Evolutionary conservation across 73 alveolate genomes (phyloP).

Genomic region (Symbiodinium pilosum): DNA sequence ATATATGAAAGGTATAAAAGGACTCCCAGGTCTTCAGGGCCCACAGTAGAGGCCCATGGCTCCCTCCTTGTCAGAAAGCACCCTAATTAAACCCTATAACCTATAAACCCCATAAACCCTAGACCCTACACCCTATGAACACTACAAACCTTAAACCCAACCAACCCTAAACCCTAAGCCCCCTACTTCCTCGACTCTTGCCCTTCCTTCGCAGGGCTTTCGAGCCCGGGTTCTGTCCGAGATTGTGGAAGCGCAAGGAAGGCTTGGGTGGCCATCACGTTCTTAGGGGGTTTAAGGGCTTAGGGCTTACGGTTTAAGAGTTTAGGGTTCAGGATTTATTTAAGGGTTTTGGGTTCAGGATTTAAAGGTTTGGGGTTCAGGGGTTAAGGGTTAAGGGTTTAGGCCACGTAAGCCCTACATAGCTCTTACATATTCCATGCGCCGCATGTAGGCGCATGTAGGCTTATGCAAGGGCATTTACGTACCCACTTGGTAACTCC

Average conservation of each 20-base stretch:
- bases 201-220: slow-evolving; percentile 1
- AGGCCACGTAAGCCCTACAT: too few relatives aligned
- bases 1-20: too few relatives aligned
- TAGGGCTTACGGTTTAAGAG: neutral
- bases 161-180: neutral
- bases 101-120: too few relatives aligned
- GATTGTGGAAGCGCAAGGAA: slow-evolving; percentile 22
- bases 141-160: neutral
- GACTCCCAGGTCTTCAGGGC: too few relatives aligned
- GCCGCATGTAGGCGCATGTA: too few relatives aligned
- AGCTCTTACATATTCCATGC: too few relatives aligned
- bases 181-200: neutral
- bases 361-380: neutral
- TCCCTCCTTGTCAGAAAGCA: too few relatives aligned
- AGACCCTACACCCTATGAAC: too few relatives aligned
- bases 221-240: slow-evolving; percentile 73
- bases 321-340: neutral
- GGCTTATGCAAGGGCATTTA: too few relatives aligned
- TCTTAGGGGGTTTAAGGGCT: neutral
- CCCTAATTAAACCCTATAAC: too few relatives aligned
- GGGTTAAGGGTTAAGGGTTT: neutral
- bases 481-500: too few relatives aligned
- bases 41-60: too few relatives aligned
- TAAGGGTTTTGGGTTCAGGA: neutral
- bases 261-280: neutral